Percentiles rank a stretch among this genome's conserved stretches.
Evolutionary conservation across 1,284 basidiomycete species (phyloP).

Genomic region (Fomitopsis betulina): DNA sequence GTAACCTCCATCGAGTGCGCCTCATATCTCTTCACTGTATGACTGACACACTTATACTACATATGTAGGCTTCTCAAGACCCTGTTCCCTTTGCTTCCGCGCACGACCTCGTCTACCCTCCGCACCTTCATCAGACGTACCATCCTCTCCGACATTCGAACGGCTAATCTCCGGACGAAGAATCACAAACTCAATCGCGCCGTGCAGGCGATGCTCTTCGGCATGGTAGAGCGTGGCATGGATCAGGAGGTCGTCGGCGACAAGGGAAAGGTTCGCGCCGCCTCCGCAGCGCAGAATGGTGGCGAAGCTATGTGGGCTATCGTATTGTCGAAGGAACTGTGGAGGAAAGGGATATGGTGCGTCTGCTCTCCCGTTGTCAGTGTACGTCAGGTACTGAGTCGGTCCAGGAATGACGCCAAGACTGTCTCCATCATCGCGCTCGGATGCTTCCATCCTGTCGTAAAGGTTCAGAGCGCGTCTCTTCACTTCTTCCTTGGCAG

Average conservation of each 20-base stretch:
- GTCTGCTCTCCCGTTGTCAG: slow-evolving; percentile 18
- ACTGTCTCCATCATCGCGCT: slow-evolving; percentile 90
- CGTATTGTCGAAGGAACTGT: slow-evolving; percentile 90
- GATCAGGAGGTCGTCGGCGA: slow-evolving; percentile 75
- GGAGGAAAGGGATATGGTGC: slow-evolving; percentile 92
- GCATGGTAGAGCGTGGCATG: slow-evolving; percentile 93
- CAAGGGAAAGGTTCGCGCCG: slow-evolving; percentile 66
- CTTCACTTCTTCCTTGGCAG: slow-evolving; percentile 96
- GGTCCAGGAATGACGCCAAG: slow-evolving; percentile 81
- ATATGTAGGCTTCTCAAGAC: slow-evolving; percentile 75
- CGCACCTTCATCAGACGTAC: slow-evolving; percentile 89
- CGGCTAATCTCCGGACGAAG: slow-evolving; percentile 84
- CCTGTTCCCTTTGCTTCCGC: slow-evolving; percentile 90
- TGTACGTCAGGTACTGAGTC: neutral
- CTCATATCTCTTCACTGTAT: slow-evolving; percentile 5
- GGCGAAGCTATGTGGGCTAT: slow-evolving; percentile 99
- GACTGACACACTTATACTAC: neutral
- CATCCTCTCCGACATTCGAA: slow-evolving; percentile 93
- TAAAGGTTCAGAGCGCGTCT: slow-evolving; percentile 94
- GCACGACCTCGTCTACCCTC: slow-evolving; percentile 82
- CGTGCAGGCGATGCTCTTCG: slow-evolving; percentile 94
- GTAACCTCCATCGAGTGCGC: slow-evolving; percentile 89
- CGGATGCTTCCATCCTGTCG: slow-evolving; percentile 91
- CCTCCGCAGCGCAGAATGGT: slow-evolving; percentile 42
- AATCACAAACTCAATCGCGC: slow-evolving; percentile 97